Evolutionary conservation across 1,139 yeast genomes (phyloP), one percentile per base, ranked within the genome.

Genomic region (Blastobotrys indianensis): DNA sequence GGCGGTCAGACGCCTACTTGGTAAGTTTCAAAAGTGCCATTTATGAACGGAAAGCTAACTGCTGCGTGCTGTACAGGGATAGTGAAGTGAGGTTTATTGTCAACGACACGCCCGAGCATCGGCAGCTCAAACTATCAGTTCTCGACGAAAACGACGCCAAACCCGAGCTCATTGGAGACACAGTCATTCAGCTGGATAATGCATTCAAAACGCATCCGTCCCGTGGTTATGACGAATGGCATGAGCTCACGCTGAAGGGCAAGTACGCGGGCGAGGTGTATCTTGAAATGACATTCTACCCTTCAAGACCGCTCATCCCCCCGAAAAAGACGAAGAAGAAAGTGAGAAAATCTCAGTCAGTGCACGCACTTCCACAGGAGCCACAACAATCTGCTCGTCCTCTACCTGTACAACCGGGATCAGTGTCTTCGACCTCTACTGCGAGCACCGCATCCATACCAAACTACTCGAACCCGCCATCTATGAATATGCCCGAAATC

Each of bases 1-100:
- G 97, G 95, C 1, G 97, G 97, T 1, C 97, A 88, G 62, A 83
- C 86, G 2, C 97, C 97, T 0, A 78, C 74, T 38, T 88, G 95
- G 86, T 54, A 54, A n/a, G 53, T 41, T 28, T 9, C 32, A 6
- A 3, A 28, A 8, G 2, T 5, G 31, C 15, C 9, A 16, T 23
- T 32, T 29, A 23, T 40, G 4, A n/a, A 15, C 11, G 39, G 16
- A 4, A n/a, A 16, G 23, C 13, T 32, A 13, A 17, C 30, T 36
- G n/a, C n/a, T 17, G 11, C 32, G 16, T 3, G 11, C 6, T 31
- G 6, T 32, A n/a, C n/a, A 52, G 52, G 52, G 83, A 85, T 51
- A 82, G 81, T 54, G 90, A 85, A 55, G 73, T 82, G 41, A 72
- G 92, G 54, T 87, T 85, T 64, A 84, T 82, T 39, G 73, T 85